phyloP scores from a whole-genome alignment of 257 asterid genomes.

The Capsicum rhomboideum region DNA sequence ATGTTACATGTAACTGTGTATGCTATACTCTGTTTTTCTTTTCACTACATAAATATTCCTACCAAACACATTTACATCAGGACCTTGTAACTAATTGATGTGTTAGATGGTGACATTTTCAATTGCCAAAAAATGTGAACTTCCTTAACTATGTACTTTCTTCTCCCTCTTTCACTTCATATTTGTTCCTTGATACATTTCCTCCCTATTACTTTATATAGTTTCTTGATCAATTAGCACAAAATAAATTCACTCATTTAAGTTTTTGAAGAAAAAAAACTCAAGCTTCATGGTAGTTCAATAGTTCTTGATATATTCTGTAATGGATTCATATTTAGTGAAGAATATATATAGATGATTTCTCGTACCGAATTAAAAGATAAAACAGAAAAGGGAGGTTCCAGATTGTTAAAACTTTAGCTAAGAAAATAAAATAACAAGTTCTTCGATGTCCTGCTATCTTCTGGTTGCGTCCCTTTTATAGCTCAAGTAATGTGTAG shows the following conservation, averaged over 20 bases:
- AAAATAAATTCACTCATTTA: background rate
- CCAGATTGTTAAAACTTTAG: too few species aligned
- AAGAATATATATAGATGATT: too few species aligned
- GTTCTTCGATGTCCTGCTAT: too few species aligned
- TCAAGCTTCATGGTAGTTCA: background rate
- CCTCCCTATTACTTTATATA: background rate
- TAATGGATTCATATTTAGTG: too few species aligned
- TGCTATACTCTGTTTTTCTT: background rate
- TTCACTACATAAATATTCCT: constrained; percentile 8
- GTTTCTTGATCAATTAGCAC: background rate
- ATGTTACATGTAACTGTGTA: too few species aligned
- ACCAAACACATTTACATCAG: constrained; percentile 5
- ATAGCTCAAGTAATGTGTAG: too few species aligned
- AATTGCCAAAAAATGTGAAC: constrained; percentile 1
- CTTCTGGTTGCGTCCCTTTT: too few species aligned
- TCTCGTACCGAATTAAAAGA: too few species aligned
- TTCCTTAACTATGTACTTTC: background rate
- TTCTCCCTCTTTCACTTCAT: background rate
- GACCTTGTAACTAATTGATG: constrained; percentile 1
- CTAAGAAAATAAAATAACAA: too few species aligned
- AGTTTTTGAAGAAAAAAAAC: background rate
- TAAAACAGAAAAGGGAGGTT: too few species aligned
- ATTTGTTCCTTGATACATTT: background rate
- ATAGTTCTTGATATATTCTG: background rate
- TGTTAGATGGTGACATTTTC: constrained; percentile 4